Conservation (phyloP, 192 early-diverging fungal genomes). For the Backusella tuberculispora region DNA sequence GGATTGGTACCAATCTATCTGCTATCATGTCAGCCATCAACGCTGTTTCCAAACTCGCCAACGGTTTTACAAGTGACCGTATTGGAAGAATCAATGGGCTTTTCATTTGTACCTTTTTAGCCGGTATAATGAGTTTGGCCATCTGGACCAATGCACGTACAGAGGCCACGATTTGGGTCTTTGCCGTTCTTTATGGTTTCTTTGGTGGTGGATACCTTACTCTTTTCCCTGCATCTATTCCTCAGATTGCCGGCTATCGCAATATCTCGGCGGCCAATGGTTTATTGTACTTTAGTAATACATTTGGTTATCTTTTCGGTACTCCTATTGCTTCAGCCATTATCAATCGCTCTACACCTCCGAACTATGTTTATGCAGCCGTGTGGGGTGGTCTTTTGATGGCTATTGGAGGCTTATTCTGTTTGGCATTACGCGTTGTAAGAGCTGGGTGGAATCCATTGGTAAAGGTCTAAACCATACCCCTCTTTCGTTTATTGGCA, state of each 20-base stretch:
- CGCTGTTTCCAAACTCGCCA: constrained; percentile 44
- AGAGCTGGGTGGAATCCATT: constrained; percentile 30
- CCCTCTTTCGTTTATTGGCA: not conserved
- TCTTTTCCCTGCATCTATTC: constrained; percentile 40
- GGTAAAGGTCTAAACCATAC: not conserved
- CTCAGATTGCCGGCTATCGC: constrained; percentile 44
- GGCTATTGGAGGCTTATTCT: constrained; percentile 25
- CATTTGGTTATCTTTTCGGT: constrained; percentile 47
- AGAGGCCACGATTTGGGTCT: constrained; percentile 38
- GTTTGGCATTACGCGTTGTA: constrained; percentile 22
- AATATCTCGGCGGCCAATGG: constrained; percentile 40
- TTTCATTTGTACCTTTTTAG: constrained; percentile 44
- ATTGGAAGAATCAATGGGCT: constrained; percentile 51
- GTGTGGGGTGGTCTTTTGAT: constrained; percentile 24
- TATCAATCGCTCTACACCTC: constrained; percentile 21
- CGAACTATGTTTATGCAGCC: constrained; percentile 25
- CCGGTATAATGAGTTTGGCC: constrained; percentile 46
- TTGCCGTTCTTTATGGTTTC: constrained; percentile 49
- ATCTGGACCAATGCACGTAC: constrained; percentile 49
- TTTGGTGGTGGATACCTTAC: constrained; percentile 52
- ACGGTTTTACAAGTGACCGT: constrained; percentile 49
- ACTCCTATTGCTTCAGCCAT: constrained; percentile 45
- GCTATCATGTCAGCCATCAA: constrained; percentile 52
- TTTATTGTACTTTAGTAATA: constrained; percentile 42
- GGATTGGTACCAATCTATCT: constrained; percentile 41